Conservation (phyloP, 106 monocot genomes). For the Posidonia australis region DNA sequence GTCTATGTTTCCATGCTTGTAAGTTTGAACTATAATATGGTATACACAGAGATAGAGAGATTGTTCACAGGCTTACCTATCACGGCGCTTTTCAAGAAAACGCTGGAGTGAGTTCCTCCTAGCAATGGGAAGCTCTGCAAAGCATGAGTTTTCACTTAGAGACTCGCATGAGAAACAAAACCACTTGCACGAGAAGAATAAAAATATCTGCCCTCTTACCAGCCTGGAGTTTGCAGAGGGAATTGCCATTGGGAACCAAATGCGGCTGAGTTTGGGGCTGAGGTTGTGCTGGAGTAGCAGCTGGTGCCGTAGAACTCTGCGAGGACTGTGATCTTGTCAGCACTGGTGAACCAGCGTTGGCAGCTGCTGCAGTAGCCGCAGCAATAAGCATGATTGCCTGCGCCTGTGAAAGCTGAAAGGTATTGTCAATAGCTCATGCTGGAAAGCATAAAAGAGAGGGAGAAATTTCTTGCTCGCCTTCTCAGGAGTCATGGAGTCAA, state of each 20-base stretch:
- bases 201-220: slow-evolving; percentile 16
- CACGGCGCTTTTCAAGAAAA: slow-evolving; percentile 88
- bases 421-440: too few relatives aligned
- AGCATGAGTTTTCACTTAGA: not conserved
- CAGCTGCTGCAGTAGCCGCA: slow-evolving; percentile 26
- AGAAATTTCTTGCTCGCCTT: slow-evolving; percentile 27
- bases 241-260: slow-evolving; percentile 7
- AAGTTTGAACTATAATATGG: too few relatives aligned
- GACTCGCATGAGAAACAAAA: not conserved
- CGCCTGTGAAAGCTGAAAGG: slow-evolving; percentile 27
- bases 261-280: slow-evolving; percentile 9
- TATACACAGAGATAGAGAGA: too few relatives aligned
- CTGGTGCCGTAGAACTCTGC: slow-evolving; percentile 36
- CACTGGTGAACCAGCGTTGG: slow-evolving; percentile 3
- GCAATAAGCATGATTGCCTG: slow-evolving; percentile 86
- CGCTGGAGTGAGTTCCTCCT: slow-evolving; percentile 88
- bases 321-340: slow-evolving; percentile 43
- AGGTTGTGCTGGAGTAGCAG: not conserved
- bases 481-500: slow-evolving; percentile 54
- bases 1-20: too few relatives aligned
- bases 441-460: not conserved
- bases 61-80: slow-evolving; percentile 26
- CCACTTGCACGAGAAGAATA: not conserved
- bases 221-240: slow-evolving; percentile 58
- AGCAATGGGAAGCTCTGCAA: slow-evolving; percentile 59